phyloP scores from a whole-genome alignment of 768 basidiomycete genomes.

The Punctularia strigosozonata region DNA sequence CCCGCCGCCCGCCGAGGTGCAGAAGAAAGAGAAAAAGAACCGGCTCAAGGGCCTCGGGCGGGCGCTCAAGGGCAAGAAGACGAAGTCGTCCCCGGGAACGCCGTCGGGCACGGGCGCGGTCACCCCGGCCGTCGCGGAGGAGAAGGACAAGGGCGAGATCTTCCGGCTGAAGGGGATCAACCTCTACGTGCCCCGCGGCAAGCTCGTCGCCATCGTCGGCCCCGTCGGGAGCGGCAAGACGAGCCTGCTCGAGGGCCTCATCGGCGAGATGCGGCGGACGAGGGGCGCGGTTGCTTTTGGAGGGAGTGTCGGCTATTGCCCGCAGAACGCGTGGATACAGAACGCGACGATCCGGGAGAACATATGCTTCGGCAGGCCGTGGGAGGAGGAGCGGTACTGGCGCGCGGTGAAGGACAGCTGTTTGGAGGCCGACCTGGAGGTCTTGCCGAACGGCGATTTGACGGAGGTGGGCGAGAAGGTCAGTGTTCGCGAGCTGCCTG shows the following conservation, averaged over 20 bases:
- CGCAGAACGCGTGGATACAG: slow-evolving; percentile 90
- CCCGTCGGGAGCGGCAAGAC: slow-evolving; percentile 67
- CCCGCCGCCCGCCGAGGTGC: slow-evolving; percentile 38
- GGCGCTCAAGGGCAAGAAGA: slow-evolving; percentile 10
- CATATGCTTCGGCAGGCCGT: slow-evolving; percentile 77
- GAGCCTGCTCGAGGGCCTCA: slow-evolving; percentile 59
- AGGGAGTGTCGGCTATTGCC: slow-evolving; percentile 70
- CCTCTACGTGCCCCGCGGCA: slow-evolving; percentile 60
- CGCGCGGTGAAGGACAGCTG: slow-evolving; percentile 67
- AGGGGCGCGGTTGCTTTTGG: slow-evolving; percentile 60
- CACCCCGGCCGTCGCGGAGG: slow-evolving; percentile 16
- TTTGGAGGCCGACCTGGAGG: slow-evolving; percentile 67
- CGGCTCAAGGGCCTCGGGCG: slow-evolving; percentile 19
- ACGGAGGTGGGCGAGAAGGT: slow-evolving; percentile 77
- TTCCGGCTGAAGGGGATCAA: slow-evolving; percentile 60
- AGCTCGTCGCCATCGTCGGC: slow-evolving; percentile 74
- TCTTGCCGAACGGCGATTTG: slow-evolving; percentile 65
- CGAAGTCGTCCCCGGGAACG: slow-evolving; percentile 4
- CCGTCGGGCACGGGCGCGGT: slow-evolving; percentile 6
- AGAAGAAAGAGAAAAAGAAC: slow-evolving; percentile 23
- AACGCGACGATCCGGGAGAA: slow-evolving; percentile 85
- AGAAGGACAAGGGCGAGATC: slow-evolving; percentile 21
- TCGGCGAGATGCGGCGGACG: slow-evolving; percentile 75
- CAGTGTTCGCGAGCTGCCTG: slow-evolving; percentile 3
- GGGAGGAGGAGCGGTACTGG: slow-evolving; percentile 77